phyloP scores from a whole-genome alignment of 805 yeast species.

The Sugiyamaella mastotermitis region DNA sequence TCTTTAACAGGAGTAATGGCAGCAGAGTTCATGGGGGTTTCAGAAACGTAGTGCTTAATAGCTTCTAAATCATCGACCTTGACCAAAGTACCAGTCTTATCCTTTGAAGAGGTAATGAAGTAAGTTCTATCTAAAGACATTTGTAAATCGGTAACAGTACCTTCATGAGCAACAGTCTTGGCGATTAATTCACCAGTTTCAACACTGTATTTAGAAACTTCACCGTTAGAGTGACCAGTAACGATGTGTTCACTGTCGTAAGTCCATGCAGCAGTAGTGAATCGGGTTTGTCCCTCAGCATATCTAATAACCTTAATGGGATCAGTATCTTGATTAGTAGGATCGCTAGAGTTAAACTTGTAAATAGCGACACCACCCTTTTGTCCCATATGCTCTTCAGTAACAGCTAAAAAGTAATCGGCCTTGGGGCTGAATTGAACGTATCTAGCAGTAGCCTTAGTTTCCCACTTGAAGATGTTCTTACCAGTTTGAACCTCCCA shows the following conservation, averaged over 20 bases:
- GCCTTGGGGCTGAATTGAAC: constrained; percentile 80
- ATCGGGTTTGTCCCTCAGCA: constrained; percentile 36
- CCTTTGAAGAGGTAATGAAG: constrained; percentile 89
- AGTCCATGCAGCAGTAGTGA: constrained; percentile 76
- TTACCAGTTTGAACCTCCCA: constrained; percentile 83
- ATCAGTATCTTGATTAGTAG: constrained; percentile 38
- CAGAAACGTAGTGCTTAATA: constrained; percentile 73
- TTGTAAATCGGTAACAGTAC: constrained; percentile 77
- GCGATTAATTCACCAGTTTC: constrained; percentile 63
- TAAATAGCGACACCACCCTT: constrained; percentile 70
- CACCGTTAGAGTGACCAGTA: constrained; percentile 86
- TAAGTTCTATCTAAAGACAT: constrained; percentile 81
- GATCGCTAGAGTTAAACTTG: constrained; percentile 48
- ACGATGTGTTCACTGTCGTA: constrained; percentile 66
- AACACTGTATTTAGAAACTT: constrained; percentile 72
- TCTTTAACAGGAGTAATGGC: constrained; percentile 91
- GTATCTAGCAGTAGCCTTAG: constrained; percentile 83
- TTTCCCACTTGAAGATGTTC: constrained; percentile 63
- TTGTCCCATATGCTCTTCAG: constrained; percentile 90
- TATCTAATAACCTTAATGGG: constrained; percentile 59
- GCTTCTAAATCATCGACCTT: constrained; percentile 71
- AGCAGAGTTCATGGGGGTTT: constrained; percentile 93
- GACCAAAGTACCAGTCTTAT: constrained; percentile 71
- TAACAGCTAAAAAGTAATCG: constrained; percentile 60
- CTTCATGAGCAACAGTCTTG: constrained; percentile 64